Base-by-base conservation (phyloP, 805 yeast genomes). In the Metschnikowia cubensis region DNA sequence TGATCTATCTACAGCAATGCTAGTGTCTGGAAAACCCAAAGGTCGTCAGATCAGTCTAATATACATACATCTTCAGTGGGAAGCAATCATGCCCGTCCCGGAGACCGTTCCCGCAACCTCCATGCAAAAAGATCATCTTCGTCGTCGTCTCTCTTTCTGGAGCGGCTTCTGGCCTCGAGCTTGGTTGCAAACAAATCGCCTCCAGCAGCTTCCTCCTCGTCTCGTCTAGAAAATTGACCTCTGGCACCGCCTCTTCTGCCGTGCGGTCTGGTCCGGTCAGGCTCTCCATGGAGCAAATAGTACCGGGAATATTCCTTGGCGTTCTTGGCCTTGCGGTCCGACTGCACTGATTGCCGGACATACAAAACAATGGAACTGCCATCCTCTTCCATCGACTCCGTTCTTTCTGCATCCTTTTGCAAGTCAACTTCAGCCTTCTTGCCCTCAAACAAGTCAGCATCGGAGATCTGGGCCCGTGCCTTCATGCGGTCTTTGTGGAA, bases 241-340 rank as follows among this genome's bases (percentile, higher is more conserved):
- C 57, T 42, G 6, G 52, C 51, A 14, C 42, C 53, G n/a, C 54
- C 36, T 47, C 59, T 47, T 10, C 45, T 25, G 4, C 48, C 47
- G 8, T 54, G 51, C 1, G 58, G 56, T 41, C 37, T 54, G 52
- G 77, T 59, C 60, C 68, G 62, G 51, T 81, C 80, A 2, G 90
- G 92, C 60, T 83, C 90, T 3, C 92, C 92, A 56, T 85, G 84
- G 15, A 82, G 61, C 50, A 83, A 68, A 66, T 85, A 85, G 65
- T 84, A 85, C 36, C 87, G 65, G 18, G 88, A 83, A 48, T 75
- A 76, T 13, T 73, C 78, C 20, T 79, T 70, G 8, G 89, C 83
- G 52, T 81, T 80, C 48, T 71, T 71, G 14, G 76, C 76, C 57
- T 85, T 85, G 42, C 71, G 69, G 64, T 85, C 92, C 2, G 76